A percentile compares a stretch with the other conserved stretches of the same genome.
Evolutionary conservation across 257 asterid species (phyloP).

Genomic region (Anisodus acutangulus): DNA sequence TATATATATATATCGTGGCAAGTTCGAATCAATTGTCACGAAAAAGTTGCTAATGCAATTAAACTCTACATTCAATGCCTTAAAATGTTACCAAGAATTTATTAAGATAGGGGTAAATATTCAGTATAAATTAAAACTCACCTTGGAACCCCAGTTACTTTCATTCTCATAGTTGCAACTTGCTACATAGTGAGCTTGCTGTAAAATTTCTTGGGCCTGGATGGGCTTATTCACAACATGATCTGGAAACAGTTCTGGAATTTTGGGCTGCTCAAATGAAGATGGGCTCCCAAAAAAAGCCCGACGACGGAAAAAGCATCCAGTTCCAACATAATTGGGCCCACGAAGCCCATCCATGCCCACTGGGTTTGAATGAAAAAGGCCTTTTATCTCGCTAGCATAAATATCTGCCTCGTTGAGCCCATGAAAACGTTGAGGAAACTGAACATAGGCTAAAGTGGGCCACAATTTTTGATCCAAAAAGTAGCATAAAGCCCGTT

Average conservation of each 20-base stretch:
- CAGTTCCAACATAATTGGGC: conserved; percentile 69
- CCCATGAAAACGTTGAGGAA: conserved; percentile 72
- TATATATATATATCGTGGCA: background rate
- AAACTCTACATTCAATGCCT: background rate
- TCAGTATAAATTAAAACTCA: conserved; percentile 5
- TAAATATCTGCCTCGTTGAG: conserved; percentile 66
- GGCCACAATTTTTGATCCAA: conserved; percentile 44
- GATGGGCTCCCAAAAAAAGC: conserved; percentile 67
- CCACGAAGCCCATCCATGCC: conserved; percentile 80
- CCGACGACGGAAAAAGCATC: conserved; percentile 68
- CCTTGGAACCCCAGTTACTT: conserved; percentile 75
- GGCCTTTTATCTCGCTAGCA: conserved; percentile 54
- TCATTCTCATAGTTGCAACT: conserved; percentile 60
- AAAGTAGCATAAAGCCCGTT: conserved; percentile 52
- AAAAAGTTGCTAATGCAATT: background rate
- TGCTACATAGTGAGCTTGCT: conserved; percentile 59
- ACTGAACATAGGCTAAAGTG: conserved; percentile 63
- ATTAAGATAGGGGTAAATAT: background rate
- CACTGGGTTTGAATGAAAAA: conserved; percentile 50
- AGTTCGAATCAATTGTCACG: background rate
- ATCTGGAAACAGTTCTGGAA: conserved; percentile 51
- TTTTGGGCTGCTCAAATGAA: conserved; percentile 43
- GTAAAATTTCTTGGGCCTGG: conserved; percentile 29
- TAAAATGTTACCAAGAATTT: background rate
- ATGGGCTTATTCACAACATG: conserved; percentile 47